Evolutionary conservation across 352 stramenopile species (phyloP), one percentile per base, ranked within the genome.

Genomic region (Pythium sp.): DNA sequence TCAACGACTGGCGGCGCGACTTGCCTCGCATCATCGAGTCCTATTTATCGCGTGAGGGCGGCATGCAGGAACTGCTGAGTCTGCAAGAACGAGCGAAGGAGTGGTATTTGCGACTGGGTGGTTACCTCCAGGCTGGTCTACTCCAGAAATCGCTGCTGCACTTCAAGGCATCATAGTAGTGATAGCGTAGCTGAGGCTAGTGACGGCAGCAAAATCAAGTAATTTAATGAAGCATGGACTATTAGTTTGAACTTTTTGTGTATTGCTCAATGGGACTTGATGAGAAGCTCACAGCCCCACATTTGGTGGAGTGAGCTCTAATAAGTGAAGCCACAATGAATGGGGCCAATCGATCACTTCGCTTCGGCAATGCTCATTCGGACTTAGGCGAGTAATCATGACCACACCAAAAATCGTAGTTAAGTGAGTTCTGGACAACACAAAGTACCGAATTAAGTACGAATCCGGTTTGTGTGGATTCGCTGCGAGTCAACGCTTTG

Each of bases 1-100:
- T 90, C 0, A 75, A 38, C 26, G 78, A 90, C 68, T 90, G 81
- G 81, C 77, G 77, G 64, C 76, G 73, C 6, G 81, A 88, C 65
- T 65, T 90, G 11, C 76, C 78, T 12, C 58, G 63, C 3, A 54
- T 88, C 4, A 70, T 90, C 63, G 69, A 74, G 3, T 56, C 71
- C 58, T 88, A 82, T 53, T 73, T 75, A 24, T 62, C 36, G 15
- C 30, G 30, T 0, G 54, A 67, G 18, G 51, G 68, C 11, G 65
- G 72, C 9, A 78, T 71, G 5, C 26, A 82, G 32, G 68, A 84
- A 34, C 46, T 89, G 1, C 1, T 75, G 9, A 63, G 64, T 5
- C 64, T 89, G 18, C 75, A 89, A 68, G 41, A 64, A 28, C 65
- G 70, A 7, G 68, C 71, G 20, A 69, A 69, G 22, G 61, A 69